A percentile compares a stretch with the other conserved stretches of the same genome.
Conservation (phyloP, 2,329 filamentous ascomycete genomes). For the Lachnellula subtilissima region DNA sequence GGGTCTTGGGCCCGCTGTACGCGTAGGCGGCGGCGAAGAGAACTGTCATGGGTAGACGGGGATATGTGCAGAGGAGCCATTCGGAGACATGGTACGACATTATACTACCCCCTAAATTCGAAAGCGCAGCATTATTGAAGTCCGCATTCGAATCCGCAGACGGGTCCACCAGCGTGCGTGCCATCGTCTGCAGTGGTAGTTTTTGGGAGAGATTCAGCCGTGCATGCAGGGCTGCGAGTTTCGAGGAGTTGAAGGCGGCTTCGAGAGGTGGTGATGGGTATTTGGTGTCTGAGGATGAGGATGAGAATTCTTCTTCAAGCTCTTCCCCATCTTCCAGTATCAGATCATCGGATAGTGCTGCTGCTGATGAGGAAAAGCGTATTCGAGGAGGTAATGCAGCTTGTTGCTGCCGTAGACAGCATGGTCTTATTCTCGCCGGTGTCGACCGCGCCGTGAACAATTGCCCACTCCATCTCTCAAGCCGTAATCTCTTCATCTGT, state of each 20-base stretch:
- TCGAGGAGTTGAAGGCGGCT: slow-evolving; percentile 68
- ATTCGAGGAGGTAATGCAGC: slow-evolving; percentile 21
- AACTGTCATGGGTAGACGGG: slow-evolving; percentile 83
- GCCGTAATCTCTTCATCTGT: slow-evolving; percentile 57
- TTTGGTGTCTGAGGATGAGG: slow-evolving; percentile 33
- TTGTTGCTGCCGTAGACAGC: slow-evolving; percentile 36
- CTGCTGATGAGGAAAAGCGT: slow-evolving; percentile 7
- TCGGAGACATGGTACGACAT: slow-evolving; percentile 87
- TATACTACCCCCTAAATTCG: slow-evolving; percentile 75
- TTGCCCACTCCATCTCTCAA: slow-evolving; percentile 56
- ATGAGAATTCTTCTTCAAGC: background rate
- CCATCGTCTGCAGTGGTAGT: slow-evolving; percentile 80
- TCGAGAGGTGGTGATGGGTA: slow-evolving; percentile 65
- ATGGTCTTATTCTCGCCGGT: slow-evolving; percentile 32
- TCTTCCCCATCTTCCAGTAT: slow-evolving; percentile 25
- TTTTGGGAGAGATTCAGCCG: slow-evolving; percentile 76
- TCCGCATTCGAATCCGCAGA: slow-evolving; percentile 73
- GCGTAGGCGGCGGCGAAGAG: slow-evolving; percentile 81
- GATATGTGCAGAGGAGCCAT: slow-evolving; percentile 82
- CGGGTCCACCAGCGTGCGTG: slow-evolving; percentile 76
- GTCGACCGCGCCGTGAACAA: slow-evolving; percentile 40
- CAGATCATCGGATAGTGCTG: slow-evolving; percentile 14
- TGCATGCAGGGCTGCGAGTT: slow-evolving; percentile 88
- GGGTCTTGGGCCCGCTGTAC: slow-evolving; percentile 70
- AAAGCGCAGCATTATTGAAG: slow-evolving; percentile 86